phyloP scores from a whole-genome alignment of 257 asterid species.

The Solanum piurae region DNA sequence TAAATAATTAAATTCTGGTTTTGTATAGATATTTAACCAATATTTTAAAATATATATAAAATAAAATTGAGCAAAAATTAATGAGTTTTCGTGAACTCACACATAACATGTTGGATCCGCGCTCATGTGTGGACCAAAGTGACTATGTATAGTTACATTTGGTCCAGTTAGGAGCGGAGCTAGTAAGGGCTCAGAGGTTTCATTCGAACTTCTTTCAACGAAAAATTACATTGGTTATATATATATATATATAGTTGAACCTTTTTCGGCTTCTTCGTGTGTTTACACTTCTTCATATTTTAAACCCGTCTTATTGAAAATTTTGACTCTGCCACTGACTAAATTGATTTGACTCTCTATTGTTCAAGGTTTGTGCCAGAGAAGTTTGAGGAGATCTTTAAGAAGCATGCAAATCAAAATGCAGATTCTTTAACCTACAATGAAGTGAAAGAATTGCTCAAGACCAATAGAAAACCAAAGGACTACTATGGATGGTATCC shows the following conservation, averaged over 20 bases:
- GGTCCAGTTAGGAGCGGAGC: background rate
- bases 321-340: background rate
- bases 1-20: too few relatives aligned
- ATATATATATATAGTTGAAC: background rate
- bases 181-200: background rate
- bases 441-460: constrained; percentile 43
- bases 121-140: background rate
- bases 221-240: too few relatives aligned
- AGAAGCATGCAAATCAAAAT: constrained; percentile 40
- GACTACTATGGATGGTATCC: constrained; percentile 74
- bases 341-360: background rate
- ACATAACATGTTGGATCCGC: too few relatives aligned
- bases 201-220: background rate
- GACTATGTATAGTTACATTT: background rate
- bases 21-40: too few relatives aligned
- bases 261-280: background rate
- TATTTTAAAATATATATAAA: too few relatives aligned
- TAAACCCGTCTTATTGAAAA: too few relatives aligned
- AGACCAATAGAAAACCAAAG: constrained; percentile 60
- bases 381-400: constrained; percentile 67
- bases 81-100: background rate
- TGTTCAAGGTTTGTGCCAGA: constrained; percentile 43
- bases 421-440: constrained; percentile 39
- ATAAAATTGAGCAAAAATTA: background rate
- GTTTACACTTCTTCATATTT: too few relatives aligned